Conservation (phyloP, 2,329 filamentous ascomycete genomes). For the Ophiocordyceps camponoti-leonardi region DNA sequence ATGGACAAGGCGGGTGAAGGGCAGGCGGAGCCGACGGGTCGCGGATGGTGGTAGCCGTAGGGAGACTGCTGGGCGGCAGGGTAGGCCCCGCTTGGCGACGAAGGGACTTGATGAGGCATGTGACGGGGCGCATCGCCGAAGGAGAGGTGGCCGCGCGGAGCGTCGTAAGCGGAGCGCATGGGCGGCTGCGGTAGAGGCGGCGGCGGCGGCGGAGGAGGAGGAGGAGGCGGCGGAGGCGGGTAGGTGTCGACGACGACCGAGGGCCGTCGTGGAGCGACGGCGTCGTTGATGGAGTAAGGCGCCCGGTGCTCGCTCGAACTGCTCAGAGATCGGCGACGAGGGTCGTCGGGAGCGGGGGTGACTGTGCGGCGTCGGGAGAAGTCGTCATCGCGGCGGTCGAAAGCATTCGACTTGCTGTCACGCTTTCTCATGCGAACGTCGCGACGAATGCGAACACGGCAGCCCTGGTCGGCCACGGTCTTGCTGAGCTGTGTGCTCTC, state of each 20-base stretch:
- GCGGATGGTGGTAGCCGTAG: constrained; percentile 12
- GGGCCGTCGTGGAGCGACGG: constrained; percentile 22
- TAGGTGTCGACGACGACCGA: constrained; percentile 28
- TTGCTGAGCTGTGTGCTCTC: constrained; percentile 82
- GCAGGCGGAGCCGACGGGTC: constrained; percentile 12
- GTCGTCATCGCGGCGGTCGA: constrained; percentile 48
- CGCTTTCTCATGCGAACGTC: constrained; percentile 85
- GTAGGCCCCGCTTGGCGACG: constrained; percentile 16
- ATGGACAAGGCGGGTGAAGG: constrained; percentile 12
- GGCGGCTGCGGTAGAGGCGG: constrained; percentile 11
- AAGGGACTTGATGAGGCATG: constrained; percentile 6
- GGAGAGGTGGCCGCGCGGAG: constrained; percentile 13
- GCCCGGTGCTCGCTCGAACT: constrained; percentile 34
- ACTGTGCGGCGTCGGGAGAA: constrained; percentile 23
- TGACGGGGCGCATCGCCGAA: constrained; percentile 12
- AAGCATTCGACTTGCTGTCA: constrained; percentile 46
- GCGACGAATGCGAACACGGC: constrained; percentile 84
- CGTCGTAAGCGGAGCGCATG: constrained; percentile 17
- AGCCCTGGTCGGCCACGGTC: constrained; percentile 88
- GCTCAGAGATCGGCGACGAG: constrained; percentile 41
- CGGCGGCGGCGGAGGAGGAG: not conserved
- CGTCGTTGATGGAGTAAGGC: constrained; percentile 13
- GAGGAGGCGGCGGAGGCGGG: not conserved
- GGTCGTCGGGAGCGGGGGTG: constrained; percentile 14
- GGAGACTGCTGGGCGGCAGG: constrained; percentile 18